Conservation (phyloP, 495 filamentous ascomycete species). For the Talaromyces borbonicus region DNA sequence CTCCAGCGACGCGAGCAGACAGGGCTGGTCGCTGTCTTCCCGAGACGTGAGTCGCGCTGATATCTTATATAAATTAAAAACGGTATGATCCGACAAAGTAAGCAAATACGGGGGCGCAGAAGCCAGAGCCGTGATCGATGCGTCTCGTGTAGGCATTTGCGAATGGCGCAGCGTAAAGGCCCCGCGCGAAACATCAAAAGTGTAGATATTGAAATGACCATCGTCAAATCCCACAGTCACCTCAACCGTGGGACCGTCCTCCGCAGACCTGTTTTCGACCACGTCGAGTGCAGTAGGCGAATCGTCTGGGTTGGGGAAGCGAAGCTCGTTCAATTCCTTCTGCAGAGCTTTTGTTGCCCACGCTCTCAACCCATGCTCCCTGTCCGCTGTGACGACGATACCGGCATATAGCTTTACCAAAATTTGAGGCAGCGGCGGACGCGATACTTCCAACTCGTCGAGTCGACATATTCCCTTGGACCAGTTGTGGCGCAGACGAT, state of each 20-base stretch:
- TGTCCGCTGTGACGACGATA: slow-evolving; percentile 70
- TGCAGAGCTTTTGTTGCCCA: slow-evolving; percentile 60
- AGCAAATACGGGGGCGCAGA: slow-evolving; percentile 66
- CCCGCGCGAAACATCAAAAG: slow-evolving; percentile 35
- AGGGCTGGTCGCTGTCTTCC: slow-evolving; percentile 20
- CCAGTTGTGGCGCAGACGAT: slow-evolving; percentile 90
- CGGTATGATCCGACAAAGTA: slow-evolving; percentile 61
- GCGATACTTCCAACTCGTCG: slow-evolving; percentile 60
- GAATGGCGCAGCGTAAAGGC: slow-evolving; percentile 40
- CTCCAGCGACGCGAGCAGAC: slow-evolving; percentile 67
- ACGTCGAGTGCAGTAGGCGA: slow-evolving; percentile 6
- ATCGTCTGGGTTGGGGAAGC: slow-evolving; percentile 10
- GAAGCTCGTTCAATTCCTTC: slow-evolving; percentile 18
- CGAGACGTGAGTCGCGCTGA: slow-evolving; percentile 1
- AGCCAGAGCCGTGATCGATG: slow-evolving; percentile 65
- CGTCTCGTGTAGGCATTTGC: slow-evolving; percentile 42
- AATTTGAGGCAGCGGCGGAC: slow-evolving; percentile 44
- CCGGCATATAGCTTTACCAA: slow-evolving; percentile 66
- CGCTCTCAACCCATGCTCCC: slow-evolving; percentile 55
- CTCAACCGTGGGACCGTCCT: slow-evolving; percentile 52
- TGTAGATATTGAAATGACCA: slow-evolving; percentile 64
- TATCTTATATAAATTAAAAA: slow-evolving; percentile 67
- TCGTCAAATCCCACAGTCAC: slow-evolving; percentile 67
- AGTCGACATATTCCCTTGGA: slow-evolving; percentile 70
- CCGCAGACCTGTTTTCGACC: slow-evolving; percentile 20